Percentiles rank a stretch among this genome's conserved stretches.
Evolutionary conservation across 73 alveolate species (phyloP).

Genomic region (Symbiodinium natans): DNA sequence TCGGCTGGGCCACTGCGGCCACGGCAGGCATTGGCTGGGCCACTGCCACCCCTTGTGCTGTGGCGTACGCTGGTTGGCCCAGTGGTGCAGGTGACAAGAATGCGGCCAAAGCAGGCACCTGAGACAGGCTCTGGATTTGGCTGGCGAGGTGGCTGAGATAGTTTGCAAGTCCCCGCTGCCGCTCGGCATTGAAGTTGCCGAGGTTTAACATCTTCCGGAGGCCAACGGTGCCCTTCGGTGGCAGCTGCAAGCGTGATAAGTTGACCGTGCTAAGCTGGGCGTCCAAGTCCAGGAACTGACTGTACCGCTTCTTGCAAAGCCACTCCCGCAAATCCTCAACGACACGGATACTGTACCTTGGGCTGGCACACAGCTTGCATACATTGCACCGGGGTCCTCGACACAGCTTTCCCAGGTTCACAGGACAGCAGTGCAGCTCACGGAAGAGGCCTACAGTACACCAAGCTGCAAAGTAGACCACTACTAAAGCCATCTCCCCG

Average conservation of each 20-base stretch:
- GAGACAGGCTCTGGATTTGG: slow-evolving; percentile 52
- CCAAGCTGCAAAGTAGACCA: no score
- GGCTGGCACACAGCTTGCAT: no score
- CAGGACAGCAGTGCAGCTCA: no score
- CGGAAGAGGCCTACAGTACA: no score
- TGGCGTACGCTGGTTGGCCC: neutral
- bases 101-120: neutral
- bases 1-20: neutral
- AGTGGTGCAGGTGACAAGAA: neutral
- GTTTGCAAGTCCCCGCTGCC: slow-evolving; percentile 2
- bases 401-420: no score
- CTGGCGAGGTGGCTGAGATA: slow-evolving; percentile 52
- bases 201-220: slow-evolving; percentile 30
- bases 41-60: neutral
- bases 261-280: neutral
- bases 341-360: slow-evolving; percentile 43
- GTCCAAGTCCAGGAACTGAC: slow-evolving; percentile 38
- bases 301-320: slow-evolving; percentile 42
- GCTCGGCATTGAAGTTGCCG: neutral
- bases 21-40: neutral
- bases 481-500: no score
- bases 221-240: slow-evolving; percentile 57
- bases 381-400: no score
- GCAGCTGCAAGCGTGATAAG: slow-evolving; percentile 24
- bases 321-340: slow-evolving; percentile 39